phyloP scores from a whole-genome alignment of 2,329 filamentous ascomycete genomes.

The Trichoderma koningii region DNA sequence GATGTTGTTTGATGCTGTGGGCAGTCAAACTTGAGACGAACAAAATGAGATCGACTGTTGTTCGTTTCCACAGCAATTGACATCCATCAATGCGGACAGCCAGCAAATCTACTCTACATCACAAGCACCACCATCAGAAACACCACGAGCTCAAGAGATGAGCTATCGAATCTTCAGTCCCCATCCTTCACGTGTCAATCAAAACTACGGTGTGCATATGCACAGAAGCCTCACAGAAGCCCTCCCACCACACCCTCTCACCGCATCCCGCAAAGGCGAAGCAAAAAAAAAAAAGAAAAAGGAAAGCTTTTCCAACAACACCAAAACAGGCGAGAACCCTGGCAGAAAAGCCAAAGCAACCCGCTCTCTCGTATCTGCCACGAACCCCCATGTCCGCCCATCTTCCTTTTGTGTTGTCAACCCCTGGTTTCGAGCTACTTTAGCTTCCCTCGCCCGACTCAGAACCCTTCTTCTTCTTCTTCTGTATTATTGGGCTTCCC shows the following conservation, averaged over 20 bases:
- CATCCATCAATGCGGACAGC: not conserved
- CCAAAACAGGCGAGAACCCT: not conserved
- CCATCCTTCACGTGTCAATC: slow-evolving; percentile 8
- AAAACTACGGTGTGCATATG: slow-evolving; percentile 20
- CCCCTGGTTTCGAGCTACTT: not conserved
- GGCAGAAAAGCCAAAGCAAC: not conserved
- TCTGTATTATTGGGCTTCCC: not conserved
- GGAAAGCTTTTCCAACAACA: not conserved
- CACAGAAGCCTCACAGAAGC: slow-evolving; percentile 24
- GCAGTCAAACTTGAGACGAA: not conserved
- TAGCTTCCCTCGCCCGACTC: not conserved
- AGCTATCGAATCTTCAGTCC: not conserved
- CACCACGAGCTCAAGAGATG: not conserved
- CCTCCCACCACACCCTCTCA: not conserved
- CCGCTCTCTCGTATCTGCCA: slow-evolving; percentile 8
- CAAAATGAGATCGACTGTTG: not conserved
- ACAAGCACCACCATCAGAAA: not conserved
- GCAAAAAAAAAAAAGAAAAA: too few relatives aligned
- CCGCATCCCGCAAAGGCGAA: too few relatives aligned
- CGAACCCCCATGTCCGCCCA: slow-evolving; percentile 1
- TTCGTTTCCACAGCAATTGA: not conserved
- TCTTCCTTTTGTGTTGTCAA: not conserved
- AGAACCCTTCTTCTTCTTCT: not conserved
- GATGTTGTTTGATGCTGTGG: not conserved
- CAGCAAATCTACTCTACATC: too few relatives aligned